Evolutionary conservation across 257 asterid species (phyloP), one percentile per base, ranked within the genome.

Genomic region (Scutellaria baicalensis): DNA sequence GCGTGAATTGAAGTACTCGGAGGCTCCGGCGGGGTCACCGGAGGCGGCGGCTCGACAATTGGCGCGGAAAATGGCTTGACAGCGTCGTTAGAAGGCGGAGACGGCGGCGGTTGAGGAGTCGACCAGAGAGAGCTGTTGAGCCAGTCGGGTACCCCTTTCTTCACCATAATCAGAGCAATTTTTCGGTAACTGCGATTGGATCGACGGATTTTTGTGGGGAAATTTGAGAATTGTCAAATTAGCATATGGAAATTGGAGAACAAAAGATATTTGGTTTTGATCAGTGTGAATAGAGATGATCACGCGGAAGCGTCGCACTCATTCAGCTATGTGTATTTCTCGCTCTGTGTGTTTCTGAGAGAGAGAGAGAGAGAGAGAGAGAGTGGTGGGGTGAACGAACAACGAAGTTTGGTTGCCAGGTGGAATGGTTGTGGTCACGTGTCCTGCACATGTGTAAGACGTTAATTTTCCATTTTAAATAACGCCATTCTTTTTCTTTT

Each of bases 111-210:
- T 8, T 68, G 76, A 10, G 86, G 85, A 18, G 88, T 59, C 4
- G 95, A 83, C 95, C 95, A 89, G 13, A 89, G 73, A 21, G 96
- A 83, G 88, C 91, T 89, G 73, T 89, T 89, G 78, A 89, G 89
- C 96, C 96, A 89, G 69, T 89, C 93, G 20, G 93, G 96, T 10
- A 83, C 93, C 58, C 81, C 66, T 64, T 83, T 87, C 73, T 80
- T 85, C 77, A 73, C 84, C 90, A 84, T 82, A 43, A 58, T 71
- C 57, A 3, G 31, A 59, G 63, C 23, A 42, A 20, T 17, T 18
- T 14, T 12, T 27, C 21, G 44, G 44, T n/a, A 59, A 66, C n/a
- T 33, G 42, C n/a, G 27, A 52, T 12, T 16, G 33, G 59, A 39
- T 66, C 63, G 40, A 47, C 6, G 45, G 39, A 48, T 57, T 52